Conservation (phyloP, 768 basidiomycete species). For the Kwoniella sp. region DNA sequence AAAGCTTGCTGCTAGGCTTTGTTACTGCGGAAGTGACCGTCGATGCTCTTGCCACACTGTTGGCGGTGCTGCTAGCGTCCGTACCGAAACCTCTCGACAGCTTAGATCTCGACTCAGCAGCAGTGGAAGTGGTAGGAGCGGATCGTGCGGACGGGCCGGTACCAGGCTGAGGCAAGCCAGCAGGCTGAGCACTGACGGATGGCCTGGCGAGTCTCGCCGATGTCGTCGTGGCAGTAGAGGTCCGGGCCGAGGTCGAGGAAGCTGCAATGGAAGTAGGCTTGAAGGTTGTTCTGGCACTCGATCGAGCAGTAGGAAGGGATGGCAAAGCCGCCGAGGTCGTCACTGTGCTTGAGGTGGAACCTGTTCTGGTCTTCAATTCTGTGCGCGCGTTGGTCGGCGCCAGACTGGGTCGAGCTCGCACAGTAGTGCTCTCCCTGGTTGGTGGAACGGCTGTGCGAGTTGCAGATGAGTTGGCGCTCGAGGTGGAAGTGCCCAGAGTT, state of each 20-base stretch:
- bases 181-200: not conserved
- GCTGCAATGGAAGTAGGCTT: constrained; percentile 2
- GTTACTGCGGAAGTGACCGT: not conserved
- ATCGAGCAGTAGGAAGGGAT: not conserved
- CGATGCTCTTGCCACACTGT: constrained; percentile 2
- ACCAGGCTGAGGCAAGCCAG: constrained; percentile 17
- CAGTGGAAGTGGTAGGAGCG: constrained; percentile 1
- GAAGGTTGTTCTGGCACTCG: constrained; percentile 4
- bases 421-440: not conserved
- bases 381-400: constrained; percentile 3
- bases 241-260: not conserved
- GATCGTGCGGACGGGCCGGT: constrained; percentile 11
- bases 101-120: not conserved
- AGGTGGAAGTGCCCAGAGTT: not conserved
- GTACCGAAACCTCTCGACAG: constrained; percentile 14
- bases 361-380: not conserved
- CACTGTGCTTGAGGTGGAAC: constrained; percentile 8
- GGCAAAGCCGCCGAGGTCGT: constrained; percentile 3
- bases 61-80: constrained; percentile 11
- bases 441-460: not conserved
- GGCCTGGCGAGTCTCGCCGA: constrained; percentile 1
- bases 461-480: not conserved
- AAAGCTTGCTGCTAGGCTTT: not conserved
- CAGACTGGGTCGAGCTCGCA: constrained; percentile 1
- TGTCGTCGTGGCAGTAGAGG: not conserved